Percentiles rank a stretch among this genome's conserved stretches.
These are phyloP conservation scores for Thermothelomyces thermophilus DNA, from an alignment of 2,329 filamentous ascomycete species.

Conservation along the genomic window DNA sequence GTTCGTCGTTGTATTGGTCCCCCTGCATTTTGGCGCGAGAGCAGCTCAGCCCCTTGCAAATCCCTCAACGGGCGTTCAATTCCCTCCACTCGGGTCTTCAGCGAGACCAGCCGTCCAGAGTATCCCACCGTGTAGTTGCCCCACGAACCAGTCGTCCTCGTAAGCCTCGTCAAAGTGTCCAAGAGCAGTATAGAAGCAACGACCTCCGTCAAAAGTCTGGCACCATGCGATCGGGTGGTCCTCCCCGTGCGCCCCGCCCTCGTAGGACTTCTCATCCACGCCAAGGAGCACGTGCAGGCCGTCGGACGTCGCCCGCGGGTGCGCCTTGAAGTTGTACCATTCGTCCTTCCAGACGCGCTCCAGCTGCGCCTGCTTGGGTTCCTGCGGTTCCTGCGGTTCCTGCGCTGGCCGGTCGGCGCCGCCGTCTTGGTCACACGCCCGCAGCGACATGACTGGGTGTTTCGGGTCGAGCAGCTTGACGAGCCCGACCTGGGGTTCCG, in stretches of 20 bases:
- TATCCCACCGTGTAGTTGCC: conserved; percentile 24
- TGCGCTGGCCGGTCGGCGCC: conserved; percentile 4
- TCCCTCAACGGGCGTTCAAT: no score
- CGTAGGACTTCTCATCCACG: conserved; percentile 32
- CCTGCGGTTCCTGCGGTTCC: not conserved
- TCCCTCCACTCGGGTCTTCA: no score
- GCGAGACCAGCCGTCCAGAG: conserved; percentile 23
- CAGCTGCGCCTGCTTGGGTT: no score
- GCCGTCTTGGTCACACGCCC: not conserved
- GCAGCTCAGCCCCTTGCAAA: not conserved
- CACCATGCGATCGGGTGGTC: conserved; percentile 38
- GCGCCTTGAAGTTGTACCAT: conserved; percentile 38
- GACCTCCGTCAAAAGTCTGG: conserved; percentile 33
- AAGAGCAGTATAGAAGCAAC: conserved; percentile 37
- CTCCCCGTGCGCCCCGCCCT: conserved; percentile 31
- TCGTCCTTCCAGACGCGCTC: conserved; percentile 34
- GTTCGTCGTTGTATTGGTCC: no score
- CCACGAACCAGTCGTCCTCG: conserved; percentile 28
- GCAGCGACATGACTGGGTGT: conserved; percentile 29
- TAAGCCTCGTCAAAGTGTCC: conserved; percentile 38
- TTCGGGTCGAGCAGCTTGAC: conserved; percentile 27
- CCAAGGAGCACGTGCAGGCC: conserved; percentile 32
- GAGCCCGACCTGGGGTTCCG: conserved; percentile 30
- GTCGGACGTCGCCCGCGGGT: conserved; percentile 21
- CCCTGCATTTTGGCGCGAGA: no score